Evolutionary conservation across 257 asterid genomes (phyloP), one percentile per base, ranked within the genome.

Genomic region (Nyctanthes arbortristis): DNA sequence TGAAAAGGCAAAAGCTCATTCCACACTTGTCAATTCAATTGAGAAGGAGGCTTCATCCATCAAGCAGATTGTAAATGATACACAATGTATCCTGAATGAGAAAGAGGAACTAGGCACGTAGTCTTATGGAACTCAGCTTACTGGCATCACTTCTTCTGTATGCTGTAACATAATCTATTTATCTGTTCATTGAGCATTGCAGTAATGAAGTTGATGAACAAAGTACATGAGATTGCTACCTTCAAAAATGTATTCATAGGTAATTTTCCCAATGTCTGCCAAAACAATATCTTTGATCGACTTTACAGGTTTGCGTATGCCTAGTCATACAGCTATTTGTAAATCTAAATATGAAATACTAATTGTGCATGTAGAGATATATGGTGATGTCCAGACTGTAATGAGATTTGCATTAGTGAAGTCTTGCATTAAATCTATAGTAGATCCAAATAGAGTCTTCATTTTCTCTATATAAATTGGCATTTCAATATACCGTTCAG

Each of bases 91-190:
- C 66, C 54, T 75, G 62, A 70, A 61, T 69, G 81, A 43, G 64
- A 78, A 68, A 73, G 86, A 81, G 67, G 81, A 78, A 68, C 67
- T 66, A 78, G 86, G 86, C 78, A 80, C 58, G 84, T 72, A 57
- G 61, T 63, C 72, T 61, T 66, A 27, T 65, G 60, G 61, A 56
- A 49, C 58, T 49, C 58, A 49, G 30, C 14, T 49, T 49, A 20
- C 28, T 12, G 20, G 12, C 28, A 39, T 32, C 30, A 40, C 27
- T 63, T 67, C 63, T 65, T 25, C 37, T 9, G 36, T n/a, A 47
- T n/a, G 56, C 28, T 18, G 56, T 12, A 47, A 47, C 25, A 22
- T 49, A 22, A 9, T 49, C 27, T 49, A 49, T 20, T 20, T 49
- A 22, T 49, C 30, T 7, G 2, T 49, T 49, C 14, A 7, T 49